Conservation (phyloP, 1,139 yeast species). For the Pichia sp. region DNA sequence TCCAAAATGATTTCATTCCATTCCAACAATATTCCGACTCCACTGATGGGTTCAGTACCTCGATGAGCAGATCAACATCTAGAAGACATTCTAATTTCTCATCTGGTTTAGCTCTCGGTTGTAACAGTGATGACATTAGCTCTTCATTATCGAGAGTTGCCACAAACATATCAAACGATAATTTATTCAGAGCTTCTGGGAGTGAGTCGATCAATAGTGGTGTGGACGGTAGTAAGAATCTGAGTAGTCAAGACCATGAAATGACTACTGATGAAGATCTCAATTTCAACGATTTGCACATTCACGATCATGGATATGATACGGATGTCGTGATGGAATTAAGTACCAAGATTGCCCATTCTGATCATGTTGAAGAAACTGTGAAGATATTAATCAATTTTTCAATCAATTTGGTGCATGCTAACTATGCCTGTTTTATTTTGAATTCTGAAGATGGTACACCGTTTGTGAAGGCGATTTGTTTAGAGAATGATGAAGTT, state of each 20-base stretch:
- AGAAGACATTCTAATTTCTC: too few species aligned
- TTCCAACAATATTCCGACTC: slow-evolving; percentile 3
- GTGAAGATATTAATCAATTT: slow-evolving; percentile 42
- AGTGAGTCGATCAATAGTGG: neutral
- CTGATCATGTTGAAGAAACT: slow-evolving; percentile 41
- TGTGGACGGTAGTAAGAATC: neutral
- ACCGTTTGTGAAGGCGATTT: slow-evolving; percentile 43
- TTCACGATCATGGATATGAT: slow-evolving; percentile 23
- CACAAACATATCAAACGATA: neutral
- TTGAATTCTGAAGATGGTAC: slow-evolving; percentile 39
- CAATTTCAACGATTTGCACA: neutral
- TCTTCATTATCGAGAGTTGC: neutral
- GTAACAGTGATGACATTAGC: neutral
- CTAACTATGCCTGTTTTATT: slow-evolving; percentile 30
- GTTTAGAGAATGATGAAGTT: slow-evolving; percentile 40
- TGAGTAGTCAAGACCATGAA: neutral
- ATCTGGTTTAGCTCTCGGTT: neutral
- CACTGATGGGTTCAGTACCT: neutral
- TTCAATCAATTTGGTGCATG: slow-evolving; percentile 36
- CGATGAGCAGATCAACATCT: neutral
- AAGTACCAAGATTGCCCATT: slow-evolving; percentile 50
- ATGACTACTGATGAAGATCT: neutral
- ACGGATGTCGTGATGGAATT: slow-evolving; percentile 38
- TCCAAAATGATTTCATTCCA: slow-evolving; percentile 1
- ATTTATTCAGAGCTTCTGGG: too few species aligned